phyloP scores from a whole-genome alignment of 1,284 basidiomycete genomes.

The Taiwanofungus camphoratus region DNA sequence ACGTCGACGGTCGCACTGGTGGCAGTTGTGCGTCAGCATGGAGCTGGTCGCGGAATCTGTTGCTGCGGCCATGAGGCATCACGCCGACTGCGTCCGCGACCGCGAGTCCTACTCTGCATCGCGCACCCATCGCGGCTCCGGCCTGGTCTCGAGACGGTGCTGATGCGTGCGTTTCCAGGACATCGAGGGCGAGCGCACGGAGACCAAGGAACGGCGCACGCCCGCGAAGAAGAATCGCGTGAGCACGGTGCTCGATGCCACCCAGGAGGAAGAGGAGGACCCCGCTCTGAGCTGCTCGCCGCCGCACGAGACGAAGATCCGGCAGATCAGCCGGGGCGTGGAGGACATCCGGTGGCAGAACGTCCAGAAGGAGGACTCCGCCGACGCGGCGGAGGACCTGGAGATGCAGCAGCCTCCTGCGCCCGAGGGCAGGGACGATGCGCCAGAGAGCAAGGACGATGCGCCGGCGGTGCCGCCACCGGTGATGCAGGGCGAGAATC shows the following conservation, averaged over 20 bases:
- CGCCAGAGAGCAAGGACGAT: slow-evolving; percentile 1
- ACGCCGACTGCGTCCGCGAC: no score
- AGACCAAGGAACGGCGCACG: slow-evolving; percentile 40
- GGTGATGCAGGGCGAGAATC: slow-evolving; percentile 16
- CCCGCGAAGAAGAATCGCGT: slow-evolving; percentile 70
- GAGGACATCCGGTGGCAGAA: slow-evolving; percentile 70
- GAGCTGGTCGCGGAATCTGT: no score
- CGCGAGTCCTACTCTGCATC: no score
- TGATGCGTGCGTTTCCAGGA: no score
- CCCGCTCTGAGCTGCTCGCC: slow-evolving; percentile 49
- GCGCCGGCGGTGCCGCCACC: slow-evolving; percentile 7
- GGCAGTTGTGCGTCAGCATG: no score
- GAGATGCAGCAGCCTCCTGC: slow-evolving; percentile 6
- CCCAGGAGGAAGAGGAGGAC: slow-evolving; percentile 50
- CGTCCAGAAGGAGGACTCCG: slow-evolving; percentile 29
- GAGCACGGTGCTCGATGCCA: slow-evolving; percentile 45
- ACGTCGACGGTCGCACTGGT: no score
- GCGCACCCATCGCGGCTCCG: no score
- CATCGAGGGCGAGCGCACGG: slow-evolving; percentile 22
- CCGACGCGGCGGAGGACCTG: slow-evolving; percentile 2
- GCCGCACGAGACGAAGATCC: slow-evolving; percentile 64
- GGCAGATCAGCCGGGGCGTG: slow-evolving; percentile 71
- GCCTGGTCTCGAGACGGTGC: no score
- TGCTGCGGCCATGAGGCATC: no score
- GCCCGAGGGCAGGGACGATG: not conserved